Evolutionary conservation across 2,329 filamentous ascomycete genomes (phyloP).

Genomic region (Pyricularia pennisetigena): DNA sequence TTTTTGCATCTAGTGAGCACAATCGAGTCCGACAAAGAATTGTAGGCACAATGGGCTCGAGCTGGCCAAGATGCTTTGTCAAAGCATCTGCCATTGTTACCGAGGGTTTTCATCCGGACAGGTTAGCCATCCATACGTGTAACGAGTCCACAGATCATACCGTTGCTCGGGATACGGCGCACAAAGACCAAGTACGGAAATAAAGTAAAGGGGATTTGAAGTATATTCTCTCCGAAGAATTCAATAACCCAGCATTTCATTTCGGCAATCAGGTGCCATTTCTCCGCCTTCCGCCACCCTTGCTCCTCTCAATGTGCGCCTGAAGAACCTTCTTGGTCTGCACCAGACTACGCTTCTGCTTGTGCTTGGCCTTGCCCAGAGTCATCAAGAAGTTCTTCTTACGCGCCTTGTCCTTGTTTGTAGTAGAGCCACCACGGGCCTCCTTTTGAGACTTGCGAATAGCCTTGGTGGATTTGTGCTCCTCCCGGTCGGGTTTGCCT

Average conservation of each 20-base stretch:
- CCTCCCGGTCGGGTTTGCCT: conserved; percentile 64
- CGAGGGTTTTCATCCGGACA: neutral
- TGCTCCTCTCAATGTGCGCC: conserved; percentile 73
- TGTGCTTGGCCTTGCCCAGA: conserved; percentile 86
- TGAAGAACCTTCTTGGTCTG: conserved; percentile 74
- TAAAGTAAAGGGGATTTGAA: neutral
- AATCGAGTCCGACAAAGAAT: neutral
- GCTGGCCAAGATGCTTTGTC: neutral
- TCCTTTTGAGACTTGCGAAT: conserved; percentile 81
- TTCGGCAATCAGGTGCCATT: conserved; percentile 38
- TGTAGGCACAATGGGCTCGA: neutral
- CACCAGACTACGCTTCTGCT: conserved; percentile 87
- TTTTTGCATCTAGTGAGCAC: neutral
- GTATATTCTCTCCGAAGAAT: neutral
- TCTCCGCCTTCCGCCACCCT: conserved; percentile 71
- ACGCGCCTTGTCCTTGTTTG: conserved; percentile 91
- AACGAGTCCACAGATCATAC: neutral
- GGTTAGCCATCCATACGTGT: neutral
- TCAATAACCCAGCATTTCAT: neutral
- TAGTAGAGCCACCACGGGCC: conserved; percentile 85
- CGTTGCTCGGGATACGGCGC: neutral
- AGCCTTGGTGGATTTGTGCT: conserved; percentile 81
- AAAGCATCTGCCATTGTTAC: neutral
- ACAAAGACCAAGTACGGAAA: neutral
- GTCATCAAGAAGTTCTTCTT: conserved; percentile 99